These are phyloP conservation scores for Amphibolis antarctica DNA, from an alignment of 106 monocot genomes.

Conservation along the genomic window DNA sequence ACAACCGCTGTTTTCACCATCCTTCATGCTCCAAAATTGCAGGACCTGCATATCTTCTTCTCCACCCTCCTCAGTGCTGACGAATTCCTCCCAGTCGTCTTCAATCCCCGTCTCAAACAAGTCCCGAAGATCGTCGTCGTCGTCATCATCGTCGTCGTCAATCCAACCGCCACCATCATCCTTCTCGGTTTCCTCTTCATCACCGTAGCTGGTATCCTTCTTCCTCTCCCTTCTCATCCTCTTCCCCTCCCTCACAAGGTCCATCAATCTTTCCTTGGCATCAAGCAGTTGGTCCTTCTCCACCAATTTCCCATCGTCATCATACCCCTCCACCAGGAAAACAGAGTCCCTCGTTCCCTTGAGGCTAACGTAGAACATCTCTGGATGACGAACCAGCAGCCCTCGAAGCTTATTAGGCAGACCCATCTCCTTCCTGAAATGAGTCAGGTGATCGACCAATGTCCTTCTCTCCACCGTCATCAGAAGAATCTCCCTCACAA, in stretches of 20 bases:
- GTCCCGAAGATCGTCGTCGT: conserved; percentile 35
- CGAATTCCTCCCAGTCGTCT: conserved; percentile 69
- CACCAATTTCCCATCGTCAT: conserved; percentile 49
- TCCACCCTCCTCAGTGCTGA: conserved; percentile 9
- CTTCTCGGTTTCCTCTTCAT: conserved; percentile 16
- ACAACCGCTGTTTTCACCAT: not conserved
- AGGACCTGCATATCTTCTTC: not conserved
- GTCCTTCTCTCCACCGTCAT: conserved; percentile 87
- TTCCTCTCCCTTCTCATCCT: conserved; percentile 54
- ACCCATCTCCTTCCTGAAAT: conserved; percentile 71
- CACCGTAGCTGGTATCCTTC: conserved; percentile 17
- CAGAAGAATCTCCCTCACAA: conserved; percentile 74
- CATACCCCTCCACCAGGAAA: conserved; percentile 76
- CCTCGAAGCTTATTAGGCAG: conserved; percentile 64
- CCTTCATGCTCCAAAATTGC: conserved; percentile 54
- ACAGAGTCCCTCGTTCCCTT: conserved; percentile 85
- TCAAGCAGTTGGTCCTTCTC: conserved; percentile 52
- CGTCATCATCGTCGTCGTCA: conserved; percentile 16
- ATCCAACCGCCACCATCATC: conserved; percentile 19
- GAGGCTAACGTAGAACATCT: conserved; percentile 96
- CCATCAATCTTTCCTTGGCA: conserved; percentile 38
- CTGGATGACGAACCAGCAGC: conserved; percentile 81
- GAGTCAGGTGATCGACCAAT: conserved; percentile 81
- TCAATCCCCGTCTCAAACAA: conserved; percentile 66
- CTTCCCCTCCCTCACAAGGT: conserved; percentile 68